These are phyloP conservation scores for Spirogloea muscicola DNA, from an alignment of 139 green algal genomes.

Conservation along the genomic window DNA sequence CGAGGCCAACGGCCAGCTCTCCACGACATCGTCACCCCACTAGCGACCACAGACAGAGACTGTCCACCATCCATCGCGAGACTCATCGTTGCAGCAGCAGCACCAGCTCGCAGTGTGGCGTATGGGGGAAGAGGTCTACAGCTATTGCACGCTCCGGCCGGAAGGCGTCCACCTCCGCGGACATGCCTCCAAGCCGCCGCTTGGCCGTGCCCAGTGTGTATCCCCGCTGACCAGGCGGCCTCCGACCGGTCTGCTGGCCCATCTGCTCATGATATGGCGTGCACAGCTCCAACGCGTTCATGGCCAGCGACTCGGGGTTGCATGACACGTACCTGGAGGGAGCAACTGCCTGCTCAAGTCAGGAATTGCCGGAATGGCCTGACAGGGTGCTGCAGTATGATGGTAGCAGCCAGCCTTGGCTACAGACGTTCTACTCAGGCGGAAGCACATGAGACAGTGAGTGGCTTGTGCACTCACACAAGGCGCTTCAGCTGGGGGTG, in stretches of 20 bases:
- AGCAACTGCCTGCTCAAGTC: no score
- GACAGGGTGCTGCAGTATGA: no score
- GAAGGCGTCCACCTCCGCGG: conserved; percentile 19
- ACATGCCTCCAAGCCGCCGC: not conserved
- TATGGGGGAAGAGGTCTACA: conserved; percentile 55
- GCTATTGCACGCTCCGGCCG: conserved; percentile 38
- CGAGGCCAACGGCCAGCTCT: no score
- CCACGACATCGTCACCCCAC: no score
- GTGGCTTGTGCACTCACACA: not conserved
- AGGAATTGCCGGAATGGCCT: no score
- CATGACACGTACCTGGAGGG: conserved; percentile 52
- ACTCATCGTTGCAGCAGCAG: conserved; percentile 47
- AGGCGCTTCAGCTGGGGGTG: not conserved
- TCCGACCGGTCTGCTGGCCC: not conserved
- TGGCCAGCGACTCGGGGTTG: conserved; percentile 43
- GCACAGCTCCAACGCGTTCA: conserved; percentile 50
- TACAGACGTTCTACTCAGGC: no score
- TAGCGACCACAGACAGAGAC: no score
- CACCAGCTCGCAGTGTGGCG: conserved; percentile 50
- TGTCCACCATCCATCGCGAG: no score
- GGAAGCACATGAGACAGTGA: no score
- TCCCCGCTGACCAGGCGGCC: not conserved
- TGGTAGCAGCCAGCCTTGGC: no score
- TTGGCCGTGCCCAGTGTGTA: not conserved
- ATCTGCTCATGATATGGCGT: conserved; percentile 5